Evolutionary conservation across 163 green algal genomes (phyloP), one percentile per base, ranked within the genome.

Genomic region (Scenedesmus sp.): DNA sequence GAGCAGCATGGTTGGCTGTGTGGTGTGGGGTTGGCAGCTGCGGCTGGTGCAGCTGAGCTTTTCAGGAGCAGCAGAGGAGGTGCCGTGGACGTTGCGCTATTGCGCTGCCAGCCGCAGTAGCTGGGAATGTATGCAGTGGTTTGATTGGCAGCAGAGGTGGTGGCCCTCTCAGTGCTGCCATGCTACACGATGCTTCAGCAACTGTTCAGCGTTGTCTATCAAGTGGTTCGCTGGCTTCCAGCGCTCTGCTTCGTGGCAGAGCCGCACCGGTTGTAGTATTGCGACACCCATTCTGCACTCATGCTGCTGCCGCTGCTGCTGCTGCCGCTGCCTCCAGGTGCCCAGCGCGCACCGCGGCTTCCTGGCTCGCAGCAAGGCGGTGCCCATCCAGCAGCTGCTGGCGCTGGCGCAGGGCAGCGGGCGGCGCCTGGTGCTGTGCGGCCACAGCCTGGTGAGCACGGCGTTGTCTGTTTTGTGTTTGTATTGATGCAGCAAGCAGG

Each of bases 321-420:
- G 90, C 76, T 20, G 62, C 46, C 34, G 52, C 54, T 52, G 60
- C 74, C 74, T 86, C 76, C 89, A 95, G 92, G 82, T 93, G 46
- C 94, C 96, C 4, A 93, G 94, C 1, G 97, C 96, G 16, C 97
- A 98, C 90, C 86, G 94, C 9, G 97, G 97, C 88, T 98, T 98
- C 90, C 91, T 98, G 77, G 62, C 91, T 5, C 94, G 97, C 0
- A 94, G 96, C 2, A 90, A 95, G 0, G 84, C 90, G 15, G 94
- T 98, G 26, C 94, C 95, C 18, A 92, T 98, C 15, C 93, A 97
- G 87, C 73, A 92, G 81, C 92, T 98, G 77, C 96, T 96, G 77
- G 26, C 82, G 5, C 91, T 96, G 59, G 97, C 97, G 4, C 66
- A 52, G 12, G 85, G 59, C 52, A 87, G 87, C 0, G 93, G 94